Evolutionary conservation across 306 rosid genomes (phyloP).

Genomic region (Sphenostylis stenocarpa): DNA sequence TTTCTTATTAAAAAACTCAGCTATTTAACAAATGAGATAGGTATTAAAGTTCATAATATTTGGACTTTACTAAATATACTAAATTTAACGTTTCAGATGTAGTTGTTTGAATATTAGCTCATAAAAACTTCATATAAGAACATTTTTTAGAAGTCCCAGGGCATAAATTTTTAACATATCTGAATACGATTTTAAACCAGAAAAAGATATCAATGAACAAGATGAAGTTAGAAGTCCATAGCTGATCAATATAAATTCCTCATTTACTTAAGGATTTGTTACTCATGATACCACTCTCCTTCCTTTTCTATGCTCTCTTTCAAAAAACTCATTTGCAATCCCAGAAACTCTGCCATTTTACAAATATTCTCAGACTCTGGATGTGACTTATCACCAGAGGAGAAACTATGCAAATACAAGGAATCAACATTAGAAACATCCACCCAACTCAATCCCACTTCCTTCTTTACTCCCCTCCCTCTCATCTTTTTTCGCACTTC

Average conservation of each 20-base stretch:
- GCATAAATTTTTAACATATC: not conserved
- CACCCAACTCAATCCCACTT: constrained; percentile 83
- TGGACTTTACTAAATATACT: too few species aligned
- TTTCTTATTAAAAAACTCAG: too few species aligned
- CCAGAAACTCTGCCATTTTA: constrained; percentile 61
- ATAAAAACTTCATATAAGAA: too few species aligned
- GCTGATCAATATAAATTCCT: not conserved
- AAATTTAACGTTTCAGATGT: too few species aligned
- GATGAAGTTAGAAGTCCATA: constrained; percentile 11
- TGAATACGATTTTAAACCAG: not conserved
- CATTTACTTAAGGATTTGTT: not conserved
- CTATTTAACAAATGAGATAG: too few species aligned
- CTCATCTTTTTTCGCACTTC: constrained; percentile 73
- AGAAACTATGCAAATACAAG: constrained; percentile 68
- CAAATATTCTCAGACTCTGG: constrained; percentile 58
- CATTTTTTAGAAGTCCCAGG: not conserved
- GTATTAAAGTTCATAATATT: too few species aligned
- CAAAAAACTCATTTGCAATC: constrained; percentile 59
- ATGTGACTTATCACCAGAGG: constrained; percentile 77
- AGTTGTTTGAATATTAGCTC: too few species aligned
- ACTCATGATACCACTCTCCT: constrained; percentile 18
- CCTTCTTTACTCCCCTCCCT: constrained; percentile 70
- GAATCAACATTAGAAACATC: constrained; percentile 59
- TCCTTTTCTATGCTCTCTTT: constrained; percentile 36
- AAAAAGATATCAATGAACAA: not conserved